Evolutionary conservation across 805 yeast species (phyloP), one percentile per base, ranked within the genome.

Genomic region (Spathaspora passalidarum): DNA sequence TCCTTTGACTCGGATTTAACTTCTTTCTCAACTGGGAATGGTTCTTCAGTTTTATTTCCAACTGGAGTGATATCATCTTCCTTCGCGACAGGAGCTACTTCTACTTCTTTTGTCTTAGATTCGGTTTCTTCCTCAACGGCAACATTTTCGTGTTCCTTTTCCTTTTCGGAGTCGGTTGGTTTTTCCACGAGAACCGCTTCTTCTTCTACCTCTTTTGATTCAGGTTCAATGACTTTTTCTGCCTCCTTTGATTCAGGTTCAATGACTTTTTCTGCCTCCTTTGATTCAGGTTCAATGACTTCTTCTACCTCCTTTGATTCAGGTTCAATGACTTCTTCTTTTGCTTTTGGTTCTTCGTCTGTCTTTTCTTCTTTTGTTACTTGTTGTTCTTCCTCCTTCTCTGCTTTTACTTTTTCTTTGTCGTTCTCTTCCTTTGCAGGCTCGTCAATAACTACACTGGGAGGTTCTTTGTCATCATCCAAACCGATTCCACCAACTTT

Each of bases 51-150:
- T 19, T 13, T 21, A 18, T 14, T 13, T 32, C 19, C 44, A 4
- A 11, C 45, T 21, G 36, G 13, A 5, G n/a, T 11, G 7, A 11
- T 16, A 7, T n/a, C 14, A 11, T 3, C 16, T 32, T 29, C 25
- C 21, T 32, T 20, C n/a, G n/a, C n/a, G n/a, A n/a, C n/a, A n/a
- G n/a, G 32, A 39, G 34, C 40, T 44, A 22, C 42, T 17, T 5
- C 19, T 29, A 9, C 23, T 9, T 17, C 23, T 38, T 13, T 38
- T 38, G n/a, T 10, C 18, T 42, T 32, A 20, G 26, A 19, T 18
- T 20, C 38, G 16, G 22, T 16, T 22, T 32, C 19, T 22, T 14
- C 32, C 25, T 42, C 16, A 32, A n/a, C 14, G 11, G 18, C 20
- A 16, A 13, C 39, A 3, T 36, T 36, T 20, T 20, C 17, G 13